A percentile compares a stretch with the other conserved stretches of the same genome.
phyloP scores from a whole-genome alignment of 768 basidiomycete genomes.

The Psilocybe tampanensis region DNA sequence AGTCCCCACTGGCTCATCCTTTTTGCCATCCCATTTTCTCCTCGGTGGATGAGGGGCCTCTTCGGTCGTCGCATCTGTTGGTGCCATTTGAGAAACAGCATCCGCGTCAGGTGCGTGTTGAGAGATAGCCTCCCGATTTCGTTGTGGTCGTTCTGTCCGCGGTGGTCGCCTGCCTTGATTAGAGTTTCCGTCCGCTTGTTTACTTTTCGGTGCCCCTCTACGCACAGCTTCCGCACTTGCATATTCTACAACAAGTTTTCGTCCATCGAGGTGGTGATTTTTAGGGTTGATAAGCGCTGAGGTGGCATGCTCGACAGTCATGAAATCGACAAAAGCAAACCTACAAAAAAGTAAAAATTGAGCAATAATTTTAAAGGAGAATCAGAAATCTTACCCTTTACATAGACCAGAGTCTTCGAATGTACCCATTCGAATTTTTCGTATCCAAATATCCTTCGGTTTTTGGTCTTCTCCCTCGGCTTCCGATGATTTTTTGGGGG shows the following conservation, averaged over 20 bases:
- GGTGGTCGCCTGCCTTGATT: slow-evolving; percentile 8
- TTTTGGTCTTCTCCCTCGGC: slow-evolving; percentile 30
- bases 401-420: slow-evolving; percentile 95
- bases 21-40: slow-evolving; percentile 4
- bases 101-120: background rate
- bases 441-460: slow-evolving; percentile 56
- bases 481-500: slow-evolving; percentile 32
- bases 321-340: slow-evolving; percentile 95
- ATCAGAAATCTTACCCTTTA: slow-evolving; percentile 76
- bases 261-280: slow-evolving; percentile 83
- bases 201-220: slow-evolving; percentile 62
- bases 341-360: slow-evolving; percentile 42
- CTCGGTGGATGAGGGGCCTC: slow-evolving; percentile 6
- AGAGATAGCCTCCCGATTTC: background rate
- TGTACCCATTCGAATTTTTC: slow-evolving; percentile 90
- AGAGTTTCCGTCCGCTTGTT: slow-evolving; percentile 19
- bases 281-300: slow-evolving; percentile 78
- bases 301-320: slow-evolving; percentile 76
- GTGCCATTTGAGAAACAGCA: background rate
- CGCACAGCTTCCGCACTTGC: slow-evolving; percentile 89
- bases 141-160: slow-evolving; percentile 2
- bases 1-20: background rate
- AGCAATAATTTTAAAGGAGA: background rate
- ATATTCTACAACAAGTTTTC: slow-evolving; percentile 85
- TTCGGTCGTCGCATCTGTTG: background rate